A percentile compares a stretch with the other conserved stretches of the same genome.
phyloP scores from a whole-genome alignment of 1,284 basidiomycete genomes.

The Austroboletus niveus region DNA sequence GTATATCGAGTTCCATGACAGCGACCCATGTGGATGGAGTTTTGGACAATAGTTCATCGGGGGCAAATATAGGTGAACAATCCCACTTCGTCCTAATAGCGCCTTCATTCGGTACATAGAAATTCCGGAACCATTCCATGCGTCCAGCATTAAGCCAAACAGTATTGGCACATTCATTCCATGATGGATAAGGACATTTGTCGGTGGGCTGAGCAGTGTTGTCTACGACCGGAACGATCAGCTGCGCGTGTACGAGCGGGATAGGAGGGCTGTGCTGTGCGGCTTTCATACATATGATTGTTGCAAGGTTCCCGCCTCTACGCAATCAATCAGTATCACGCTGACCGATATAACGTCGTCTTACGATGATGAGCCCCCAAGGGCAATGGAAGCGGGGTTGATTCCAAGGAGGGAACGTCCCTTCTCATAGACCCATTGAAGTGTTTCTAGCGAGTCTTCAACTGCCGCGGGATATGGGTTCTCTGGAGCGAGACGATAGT shows the following conservation, averaged over 20 bases:
- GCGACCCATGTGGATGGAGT: conserved; percentile 48
- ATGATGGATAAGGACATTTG: conserved; percentile 38
- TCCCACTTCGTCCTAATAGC: conserved; percentile 46
- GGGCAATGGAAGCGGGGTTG: conserved; percentile 42
- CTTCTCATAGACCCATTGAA: conserved; percentile 47
- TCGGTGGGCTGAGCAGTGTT: conserved; percentile 33
- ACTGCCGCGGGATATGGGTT: conserved; percentile 57
- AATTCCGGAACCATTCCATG: conserved; percentile 55
- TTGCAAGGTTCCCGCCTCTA: conserved; percentile 55
- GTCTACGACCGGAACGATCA: conserved; percentile 44
- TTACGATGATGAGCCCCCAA: conserved; percentile 56
- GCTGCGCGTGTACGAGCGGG: conserved; percentile 41
- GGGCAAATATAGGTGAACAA: conserved; percentile 51
- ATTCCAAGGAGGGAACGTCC: conserved; percentile 39
- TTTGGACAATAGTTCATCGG: conserved; percentile 43
- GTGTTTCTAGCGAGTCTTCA: conserved; percentile 52
- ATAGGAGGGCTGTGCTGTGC: conserved; percentile 40
- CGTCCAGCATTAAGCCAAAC: conserved; percentile 43
- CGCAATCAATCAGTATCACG: conserved; percentile 1
- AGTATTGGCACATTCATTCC: conserved; percentile 48
- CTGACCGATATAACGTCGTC: conserved; percentile 3
- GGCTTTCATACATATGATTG: conserved; percentile 50
- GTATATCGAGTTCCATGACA: conserved; percentile 52
- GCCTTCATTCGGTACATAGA: conserved; percentile 45
- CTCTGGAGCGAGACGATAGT: conserved; percentile 63